Evolutionary conservation across 805 yeast genomes (phyloP), one percentile per base, ranked within the genome.

Genomic region (Maudiozyma pseudohumilis): DNA sequence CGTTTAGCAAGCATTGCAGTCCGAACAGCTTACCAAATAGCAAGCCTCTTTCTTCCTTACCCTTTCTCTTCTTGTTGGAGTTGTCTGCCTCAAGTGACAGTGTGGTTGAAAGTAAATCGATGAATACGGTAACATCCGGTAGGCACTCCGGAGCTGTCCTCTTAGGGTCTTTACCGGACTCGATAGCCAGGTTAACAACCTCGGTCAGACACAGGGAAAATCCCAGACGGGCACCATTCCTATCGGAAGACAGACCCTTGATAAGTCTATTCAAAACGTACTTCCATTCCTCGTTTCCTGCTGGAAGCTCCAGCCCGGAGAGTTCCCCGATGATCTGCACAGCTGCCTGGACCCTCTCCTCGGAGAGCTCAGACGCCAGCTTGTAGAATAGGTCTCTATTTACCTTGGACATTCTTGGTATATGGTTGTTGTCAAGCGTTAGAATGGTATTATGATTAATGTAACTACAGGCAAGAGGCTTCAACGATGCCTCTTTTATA

Each of bases 201-300:
- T 89, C 96, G 0, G 88, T 75, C 31, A 89, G 61, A 32, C 95
- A 89, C 70, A 85, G 74, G 2, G 95, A 83, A 52, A 80, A 89
- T 4, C 97, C 97, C 21, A 84, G 61, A 40, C 96, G 67, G 1
- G 95, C 92, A 34, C 86, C 70, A 18, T 82, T 94, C 50, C 92
- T 73, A 12, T 87, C 72, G 5, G 95, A 81, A 4, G 86, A 68
- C 23, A 89, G 63, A 36, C 97, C 96, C 44, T 77, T 79, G 45
- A 85, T 71, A 44, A 89, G 66, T 52, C 97, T 70, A 44, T 74
- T 74, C 38, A 84, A 60, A 0, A 94, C 92, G 54, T 89, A 89
- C 34, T 72, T 72, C 86, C 89, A 86, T 49, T 87, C 95, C 1
- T 64, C 65, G 18, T 58, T 52, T 20, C 66, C 58, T 19, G 61